Conservation (phyloP, 2,329 filamentous ascomycete species). For the Aspergillus texensis region DNA sequence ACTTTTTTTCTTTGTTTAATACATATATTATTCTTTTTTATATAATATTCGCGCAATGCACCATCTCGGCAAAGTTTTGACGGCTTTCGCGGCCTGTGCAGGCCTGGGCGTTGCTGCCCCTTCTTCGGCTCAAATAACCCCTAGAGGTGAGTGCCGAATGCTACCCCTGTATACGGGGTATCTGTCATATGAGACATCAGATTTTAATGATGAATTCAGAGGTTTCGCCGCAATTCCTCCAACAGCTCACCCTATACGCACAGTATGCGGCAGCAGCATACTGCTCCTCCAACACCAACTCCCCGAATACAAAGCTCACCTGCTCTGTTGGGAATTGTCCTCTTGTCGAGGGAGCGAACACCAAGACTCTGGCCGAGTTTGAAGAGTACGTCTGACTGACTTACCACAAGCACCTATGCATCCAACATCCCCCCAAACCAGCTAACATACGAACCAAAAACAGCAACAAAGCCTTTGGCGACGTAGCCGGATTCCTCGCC, state of each 20-base stretch:
- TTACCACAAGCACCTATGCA: neutral
- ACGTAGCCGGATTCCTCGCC: constrained; percentile 52
- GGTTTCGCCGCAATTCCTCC: constrained; percentile 44
- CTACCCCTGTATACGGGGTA: neutral
- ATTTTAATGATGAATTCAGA: constrained; percentile 24
- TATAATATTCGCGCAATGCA: neutral
- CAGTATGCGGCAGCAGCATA: constrained; percentile 59
- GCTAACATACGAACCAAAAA: neutral
- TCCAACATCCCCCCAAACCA: neutral
- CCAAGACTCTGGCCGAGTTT: constrained; percentile 52
- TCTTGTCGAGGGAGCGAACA: constrained; percentile 49
- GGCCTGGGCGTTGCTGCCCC: neutral
- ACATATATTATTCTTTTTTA: neutral
- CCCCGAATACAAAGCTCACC: constrained; percentile 44
- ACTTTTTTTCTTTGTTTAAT: neutral
- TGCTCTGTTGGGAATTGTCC: constrained; percentile 53
- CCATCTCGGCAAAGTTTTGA: neutral
- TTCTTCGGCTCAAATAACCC: neutral
- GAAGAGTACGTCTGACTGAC: constrained; percentile 42
- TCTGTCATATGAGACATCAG: neutral
- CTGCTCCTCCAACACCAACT: constrained; percentile 53
- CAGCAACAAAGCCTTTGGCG: constrained; percentile 33
- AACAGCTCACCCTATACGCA: constrained; percentile 50
- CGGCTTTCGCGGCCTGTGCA: neutral
- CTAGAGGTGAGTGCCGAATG: neutral